Base-by-base conservation (phyloP, 1,284 basidiomycete species). In the Wolfiporia cocos region DNA sequence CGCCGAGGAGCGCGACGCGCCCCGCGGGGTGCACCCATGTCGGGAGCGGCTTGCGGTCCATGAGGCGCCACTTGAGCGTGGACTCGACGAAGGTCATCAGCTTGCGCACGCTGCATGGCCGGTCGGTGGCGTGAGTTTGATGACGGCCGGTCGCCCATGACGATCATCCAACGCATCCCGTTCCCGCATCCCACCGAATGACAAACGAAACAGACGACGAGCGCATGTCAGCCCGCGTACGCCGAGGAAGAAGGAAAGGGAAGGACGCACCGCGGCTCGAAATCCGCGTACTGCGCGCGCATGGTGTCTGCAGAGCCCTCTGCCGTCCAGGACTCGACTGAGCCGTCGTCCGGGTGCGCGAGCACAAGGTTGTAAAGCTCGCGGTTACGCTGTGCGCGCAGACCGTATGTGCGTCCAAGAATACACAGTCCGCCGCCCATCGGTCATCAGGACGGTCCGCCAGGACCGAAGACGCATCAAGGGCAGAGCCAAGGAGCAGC, bases 281-380 rank as follows among this genome's bases (percentile, higher is more conserved):
- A 71, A 46, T 70, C 68, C 3, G 57, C 58, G 49, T 69, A 72
- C 43, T 71, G 68, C 3, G 52, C 55, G 7, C 68, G 63, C 67
- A 72, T 70, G 56, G 66, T 65, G 23, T 70, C 68, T 0, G 66
- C 66, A 42, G 63, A 67, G 18, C 68, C 69, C 41, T 66, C 63
- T 5, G 66, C 66, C 0, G 65, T 65, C 70, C 70, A 72, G 0
- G 67, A 68, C 47, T 72, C 70, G 34, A 68, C 68, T 2, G 66
- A 68, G 23, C 67, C 67, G 35, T 69, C 62, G 40, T 71, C 70
- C 0, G 68, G 70, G 42, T 70, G 69, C 4, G 68, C 44, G 24
- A 72, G 50, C 6, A 70, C 70, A 30, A 72, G 50, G 47, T 72
- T 72, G 50, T 54, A 71, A 43, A 70, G 66, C 28, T 63, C 57